A percentile compares a stretch with the other conserved stretches of the same genome.
Conservation (phyloP, 768 basidiomycete genomes). For the Boletus patriciae region DNA sequence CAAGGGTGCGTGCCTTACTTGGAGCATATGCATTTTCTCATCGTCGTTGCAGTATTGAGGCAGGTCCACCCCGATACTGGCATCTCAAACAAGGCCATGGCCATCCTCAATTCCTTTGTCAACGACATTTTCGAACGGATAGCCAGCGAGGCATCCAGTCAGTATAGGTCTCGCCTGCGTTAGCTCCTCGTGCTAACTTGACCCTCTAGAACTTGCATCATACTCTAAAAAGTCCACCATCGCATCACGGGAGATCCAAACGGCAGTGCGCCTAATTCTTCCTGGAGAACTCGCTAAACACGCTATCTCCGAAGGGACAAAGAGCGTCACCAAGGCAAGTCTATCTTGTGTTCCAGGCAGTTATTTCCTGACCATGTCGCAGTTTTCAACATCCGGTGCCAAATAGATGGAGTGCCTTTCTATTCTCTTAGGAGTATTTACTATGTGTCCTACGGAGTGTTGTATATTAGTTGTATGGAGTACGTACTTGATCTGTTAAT, state of each 20-base stretch:
- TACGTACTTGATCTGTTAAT: constrained; percentile 31
- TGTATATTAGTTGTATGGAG: constrained; percentile 36
- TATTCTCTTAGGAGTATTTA: constrained; percentile 15
- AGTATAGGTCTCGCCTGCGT: constrained; percentile 27
- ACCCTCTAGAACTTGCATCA: constrained; percentile 75
- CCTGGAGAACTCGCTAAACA: constrained; percentile 98
- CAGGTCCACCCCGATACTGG: constrained; percentile 98
- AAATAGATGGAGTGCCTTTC: constrained; percentile 32
- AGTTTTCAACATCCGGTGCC: constrained; percentile 49
- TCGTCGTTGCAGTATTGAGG: constrained; percentile 66
- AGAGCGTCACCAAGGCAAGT: constrained; percentile 62
- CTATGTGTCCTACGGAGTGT: constrained; percentile 15
- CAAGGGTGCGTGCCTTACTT: constrained; percentile 54
- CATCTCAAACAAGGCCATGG: constrained; percentile 98
- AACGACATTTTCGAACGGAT: constrained; percentile 95
- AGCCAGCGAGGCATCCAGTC: constrained; percentile 86
- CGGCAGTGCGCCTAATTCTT: constrained; percentile 90
- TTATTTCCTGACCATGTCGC: neutral
- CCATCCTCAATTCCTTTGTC: constrained; percentile 89
- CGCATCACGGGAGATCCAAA: constrained; percentile 98
- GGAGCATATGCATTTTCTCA: neutral
- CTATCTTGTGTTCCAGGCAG: neutral
- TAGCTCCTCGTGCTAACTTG: neutral
- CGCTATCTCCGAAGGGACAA: constrained; percentile 94
- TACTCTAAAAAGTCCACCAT: constrained; percentile 99